Percentiles rank a stretch among this genome's conserved stretches.
Evolutionary conservation across 2,329 filamentous ascomycete genomes (phyloP).

Genomic region (Colletotrichum limetticola): DNA sequence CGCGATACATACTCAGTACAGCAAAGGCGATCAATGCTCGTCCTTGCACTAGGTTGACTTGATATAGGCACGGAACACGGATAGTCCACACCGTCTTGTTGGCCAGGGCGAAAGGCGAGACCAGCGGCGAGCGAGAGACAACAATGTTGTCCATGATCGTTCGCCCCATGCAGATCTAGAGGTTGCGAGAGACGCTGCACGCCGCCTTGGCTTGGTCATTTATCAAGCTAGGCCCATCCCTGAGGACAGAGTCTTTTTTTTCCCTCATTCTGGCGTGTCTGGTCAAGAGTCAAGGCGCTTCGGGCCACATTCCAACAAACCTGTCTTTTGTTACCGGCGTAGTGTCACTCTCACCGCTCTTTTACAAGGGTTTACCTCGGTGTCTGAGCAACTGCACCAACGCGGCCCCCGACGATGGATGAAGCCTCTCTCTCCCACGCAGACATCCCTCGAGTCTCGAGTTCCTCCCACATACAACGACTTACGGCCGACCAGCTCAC

Average conservation of each 20-base stretch:
- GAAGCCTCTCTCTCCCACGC: background rate
- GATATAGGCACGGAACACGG: background rate
- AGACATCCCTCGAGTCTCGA: background rate
- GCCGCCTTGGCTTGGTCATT: background rate
- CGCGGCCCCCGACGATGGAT: background rate
- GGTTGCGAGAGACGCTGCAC: background rate
- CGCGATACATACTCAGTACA: background rate
- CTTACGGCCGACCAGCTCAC: background rate
- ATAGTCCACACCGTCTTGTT: background rate
- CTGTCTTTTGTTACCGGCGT: constrained; percentile 8
- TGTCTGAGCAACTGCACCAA: constrained; percentile 2
- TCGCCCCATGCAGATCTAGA: constrained; percentile 9
- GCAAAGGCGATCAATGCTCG: background rate
- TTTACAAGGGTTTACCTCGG: constrained; percentile 13
- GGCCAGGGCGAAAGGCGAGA: background rate
- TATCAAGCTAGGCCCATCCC: constrained; percentile 22
- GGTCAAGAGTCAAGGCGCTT: background rate
- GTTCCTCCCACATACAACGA: background rate
- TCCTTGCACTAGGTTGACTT: background rate
- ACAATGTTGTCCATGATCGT: constrained; percentile 1
- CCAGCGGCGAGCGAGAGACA: constrained; percentile 12
- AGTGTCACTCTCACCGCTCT: constrained; percentile 27
- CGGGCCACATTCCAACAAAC: background rate
- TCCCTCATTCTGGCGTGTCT: background rate
- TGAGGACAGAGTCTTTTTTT: constrained; percentile 1